Evolutionary conservation across 2,329 filamentous ascomycete genomes (phyloP).

Genomic region (Cordyceps farinosa): DNA sequence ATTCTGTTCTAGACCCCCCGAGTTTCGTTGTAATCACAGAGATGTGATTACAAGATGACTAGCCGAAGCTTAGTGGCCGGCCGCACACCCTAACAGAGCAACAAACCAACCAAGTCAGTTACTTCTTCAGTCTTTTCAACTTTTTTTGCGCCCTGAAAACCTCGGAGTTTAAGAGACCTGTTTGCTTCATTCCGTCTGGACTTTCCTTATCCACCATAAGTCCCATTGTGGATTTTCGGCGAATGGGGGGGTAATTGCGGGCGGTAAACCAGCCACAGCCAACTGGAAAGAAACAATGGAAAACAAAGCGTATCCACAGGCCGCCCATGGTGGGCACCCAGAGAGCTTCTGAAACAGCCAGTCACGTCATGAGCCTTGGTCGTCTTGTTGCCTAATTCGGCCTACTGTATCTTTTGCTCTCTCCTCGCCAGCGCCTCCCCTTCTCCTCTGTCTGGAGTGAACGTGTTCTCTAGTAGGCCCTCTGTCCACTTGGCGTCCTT

Average conservation of each 20-base stretch:
- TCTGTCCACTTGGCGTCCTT: no score
- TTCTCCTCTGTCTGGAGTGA: not conserved
- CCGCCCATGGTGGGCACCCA: not conserved
- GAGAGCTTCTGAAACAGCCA: constrained; percentile 2
- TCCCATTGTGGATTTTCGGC: not conserved
- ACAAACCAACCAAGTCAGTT: no score
- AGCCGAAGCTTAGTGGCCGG: no score
- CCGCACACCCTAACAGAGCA: no score
- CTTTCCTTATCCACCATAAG: not conserved
- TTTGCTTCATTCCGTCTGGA: not conserved
- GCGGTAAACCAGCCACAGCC: not conserved
- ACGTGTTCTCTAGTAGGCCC: no score
- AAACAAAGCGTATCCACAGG: not conserved
- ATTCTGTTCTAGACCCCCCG: no score
- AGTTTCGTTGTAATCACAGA: no score
- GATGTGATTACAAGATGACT: no score
- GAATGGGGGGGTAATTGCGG: not conserved
- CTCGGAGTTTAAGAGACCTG: not conserved
- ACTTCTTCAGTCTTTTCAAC: not conserved
- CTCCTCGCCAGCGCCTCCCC: not conserved
- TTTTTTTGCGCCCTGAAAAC: not conserved
- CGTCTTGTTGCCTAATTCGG: not conserved
- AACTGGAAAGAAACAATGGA: not conserved
- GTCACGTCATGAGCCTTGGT: not conserved
- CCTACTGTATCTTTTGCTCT: not conserved